Base-by-base conservation (phyloP, 805 yeast species). In the Kregervanrija pseudodelftensis region DNA sequence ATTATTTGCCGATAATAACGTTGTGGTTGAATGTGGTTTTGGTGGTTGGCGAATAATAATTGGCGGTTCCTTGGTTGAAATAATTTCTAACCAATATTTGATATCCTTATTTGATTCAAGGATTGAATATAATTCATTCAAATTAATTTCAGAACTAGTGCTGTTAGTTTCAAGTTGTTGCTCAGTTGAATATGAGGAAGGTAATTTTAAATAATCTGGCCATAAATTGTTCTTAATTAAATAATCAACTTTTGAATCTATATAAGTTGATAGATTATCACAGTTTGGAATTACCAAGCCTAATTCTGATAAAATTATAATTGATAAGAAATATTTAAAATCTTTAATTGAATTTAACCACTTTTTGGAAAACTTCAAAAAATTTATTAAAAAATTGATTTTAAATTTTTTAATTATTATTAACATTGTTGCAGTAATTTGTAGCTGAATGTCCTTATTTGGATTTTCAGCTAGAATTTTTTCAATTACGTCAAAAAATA, bases 401-500 rank as follows among this genome's bases (percentile, higher is more conserved):
- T 55, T 53, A 34, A 52, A 52, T 2, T 46, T 22, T 31, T 56
- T 54, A 13, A 67, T 45, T 16, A 61, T 51, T 4, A 50, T 55
- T 3, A 59, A 49, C 28, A 67, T 46, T 7, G 58, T 49, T 0
- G 44, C 42, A 14, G 60, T 54, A 30, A 65, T 49, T 38, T 59
- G 61, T 3, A 57, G 49, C 12, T 54, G 53, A 17, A 56, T 41
- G 12, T 31, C 39, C 4, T 56, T 55, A 14, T 61, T 60, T 8
- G 53, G 53, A 13, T 56, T 45, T 14, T 41, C 39, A 50, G 37
- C 14, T 14, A 43, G 32, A 8, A 45, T 30, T 65, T 36, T 41
- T 22, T 40, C 36, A 33, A 70, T 57, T 16, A 60, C 59, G 33
- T 64, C 60, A 40, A 76, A 63, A 33, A 65, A 63, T 43, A 69